Base-by-base conservation (phyloP, 139 green algal genomes). In the Chlorella sp. region DNA sequence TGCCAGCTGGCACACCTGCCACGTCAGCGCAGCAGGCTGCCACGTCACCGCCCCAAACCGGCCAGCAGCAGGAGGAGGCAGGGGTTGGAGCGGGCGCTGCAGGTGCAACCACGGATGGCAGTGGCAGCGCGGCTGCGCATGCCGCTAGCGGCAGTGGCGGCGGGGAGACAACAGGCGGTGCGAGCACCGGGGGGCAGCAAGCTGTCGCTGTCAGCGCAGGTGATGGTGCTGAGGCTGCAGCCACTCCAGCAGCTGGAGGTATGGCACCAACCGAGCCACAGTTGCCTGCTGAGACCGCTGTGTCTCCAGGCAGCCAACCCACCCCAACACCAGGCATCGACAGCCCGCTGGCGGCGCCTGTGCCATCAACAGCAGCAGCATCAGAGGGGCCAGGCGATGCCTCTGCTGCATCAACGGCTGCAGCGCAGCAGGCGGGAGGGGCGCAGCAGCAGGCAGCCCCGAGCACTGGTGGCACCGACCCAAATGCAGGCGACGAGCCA, bases 211-310 rank as follows among this genome's bases (percentile, higher is more conserved):
- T 0, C 32, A n/a, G 37, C 22, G 48, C 64, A 24, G 12, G 53
- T 66, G 19, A 21, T 26, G 48, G n/a, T 14, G 83, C 18, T 36
- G 64, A 71, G 73, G 48, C 7, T 57, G 37, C 76, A 78, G 53
- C 57, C 34, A 64, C 79, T 73, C 21, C 87, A 75, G 79, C 87
- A 69, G 66, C 30, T 26, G 83, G 28, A 34, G 42, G 26, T 86
- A 48, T 84, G 36, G 78, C 24, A 68, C 32, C 28, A 64, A 7
- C 78, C 12, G 32, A 24, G 37, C 18, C 75, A 81, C 75, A 37
- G 15, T 9, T 14, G 32, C 16, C 30, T 32, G 3, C 34, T 42
- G 75, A 37, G 48, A 57, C 48, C 9, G 5, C 9, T 9, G 7
- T 9, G 9, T 5, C 48, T 57, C 7, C 48, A 57, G 9, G 7